Conservation (phyloP, 2,329 filamentous ascomycete genomes). For the Dothistroma pini region DNA sequence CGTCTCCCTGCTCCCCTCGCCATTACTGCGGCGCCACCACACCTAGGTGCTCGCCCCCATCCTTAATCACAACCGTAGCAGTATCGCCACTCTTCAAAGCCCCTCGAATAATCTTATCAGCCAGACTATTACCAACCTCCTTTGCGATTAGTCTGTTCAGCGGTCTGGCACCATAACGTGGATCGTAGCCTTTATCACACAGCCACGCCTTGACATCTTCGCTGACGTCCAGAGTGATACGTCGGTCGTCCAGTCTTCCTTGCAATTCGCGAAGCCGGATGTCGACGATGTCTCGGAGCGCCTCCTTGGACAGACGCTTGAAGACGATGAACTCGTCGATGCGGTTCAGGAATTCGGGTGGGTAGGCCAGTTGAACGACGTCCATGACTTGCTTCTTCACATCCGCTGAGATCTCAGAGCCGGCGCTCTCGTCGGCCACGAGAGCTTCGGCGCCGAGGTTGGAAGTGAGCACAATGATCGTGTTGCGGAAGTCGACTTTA, state of each 20-base stretch:
- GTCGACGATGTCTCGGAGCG: slow-evolving; percentile 88
- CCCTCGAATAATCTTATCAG: slow-evolving; percentile 88
- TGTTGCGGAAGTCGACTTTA: slow-evolving; percentile 95
- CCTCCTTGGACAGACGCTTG: slow-evolving; percentile 73
- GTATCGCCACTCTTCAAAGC: slow-evolving; percentile 71
- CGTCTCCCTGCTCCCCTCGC: neutral
- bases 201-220: slow-evolving; percentile 78
- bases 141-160: slow-evolving; percentile 87
- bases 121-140: slow-evolving; percentile 82
- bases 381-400: slow-evolving; percentile 83
- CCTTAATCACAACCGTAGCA: slow-evolving; percentile 66
- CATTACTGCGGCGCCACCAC: slow-evolving; percentile 15
- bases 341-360: slow-evolving; percentile 93
- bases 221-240: slow-evolving; percentile 71
- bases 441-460: slow-evolving; percentile 93
- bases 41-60: slow-evolving; percentile 46
- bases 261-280: slow-evolving; percentile 86
- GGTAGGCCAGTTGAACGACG: slow-evolving; percentile 68
- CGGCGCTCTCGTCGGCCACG: slow-evolving; percentile 49
- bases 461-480: slow-evolving; percentile 91
- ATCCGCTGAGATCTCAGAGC: slow-evolving; percentile 58
- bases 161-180: slow-evolving; percentile 84
- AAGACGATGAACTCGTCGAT: slow-evolving; percentile 98
- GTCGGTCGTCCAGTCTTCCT: slow-evolving; percentile 73
- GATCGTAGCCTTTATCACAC: slow-evolving; percentile 84